Evolutionary conservation across 225 moss, liverwort and hornwort genomes (phyloP).

Genomic region (Neckera pumila): DNA sequence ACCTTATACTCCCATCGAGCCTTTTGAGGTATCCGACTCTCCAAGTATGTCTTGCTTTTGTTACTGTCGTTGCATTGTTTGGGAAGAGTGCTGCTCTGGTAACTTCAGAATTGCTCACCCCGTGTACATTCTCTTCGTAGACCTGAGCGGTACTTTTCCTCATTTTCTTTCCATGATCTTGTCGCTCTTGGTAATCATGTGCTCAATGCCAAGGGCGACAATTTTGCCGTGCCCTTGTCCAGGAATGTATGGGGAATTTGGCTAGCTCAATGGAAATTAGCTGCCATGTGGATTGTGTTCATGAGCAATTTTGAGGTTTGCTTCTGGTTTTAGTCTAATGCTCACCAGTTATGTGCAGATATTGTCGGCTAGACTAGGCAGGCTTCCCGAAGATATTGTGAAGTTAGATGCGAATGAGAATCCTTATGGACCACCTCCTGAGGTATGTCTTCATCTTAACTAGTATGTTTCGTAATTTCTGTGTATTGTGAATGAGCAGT

Average conservation of each 20-base stretch:
- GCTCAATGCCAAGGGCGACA: neutral
- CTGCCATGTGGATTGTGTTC: neutral
- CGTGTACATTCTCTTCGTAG: neutral
- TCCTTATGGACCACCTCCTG: slow-evolving; percentile 95
- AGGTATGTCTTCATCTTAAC: slow-evolving; percentile 21
- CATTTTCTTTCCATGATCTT: neutral
- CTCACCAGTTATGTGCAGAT: slow-evolving; percentile 46
- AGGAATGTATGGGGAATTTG: neutral
- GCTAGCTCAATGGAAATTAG: neutral
- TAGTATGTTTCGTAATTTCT: neutral
- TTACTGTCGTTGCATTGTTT: neutral
- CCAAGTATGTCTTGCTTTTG: neutral
- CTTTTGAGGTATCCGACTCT: slow-evolving; percentile 58
- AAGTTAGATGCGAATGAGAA: slow-evolving; percentile 98
- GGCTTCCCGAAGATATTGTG: slow-evolving; percentile 82
- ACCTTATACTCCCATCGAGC: slow-evolving; percentile 88
- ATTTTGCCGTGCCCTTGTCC: neutral
- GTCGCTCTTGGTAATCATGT: neutral
- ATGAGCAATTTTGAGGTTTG: neutral
- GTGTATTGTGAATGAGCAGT: neutral
- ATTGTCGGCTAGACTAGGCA: slow-evolving; percentile 77
- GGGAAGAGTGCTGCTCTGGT: neutral
- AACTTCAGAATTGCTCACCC: too few species aligned
- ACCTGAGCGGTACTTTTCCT: neutral
- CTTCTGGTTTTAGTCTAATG: neutral